phyloP scores from a whole-genome alignment of 768 basidiomycete species.

The Galerina sulciceps region DNA sequence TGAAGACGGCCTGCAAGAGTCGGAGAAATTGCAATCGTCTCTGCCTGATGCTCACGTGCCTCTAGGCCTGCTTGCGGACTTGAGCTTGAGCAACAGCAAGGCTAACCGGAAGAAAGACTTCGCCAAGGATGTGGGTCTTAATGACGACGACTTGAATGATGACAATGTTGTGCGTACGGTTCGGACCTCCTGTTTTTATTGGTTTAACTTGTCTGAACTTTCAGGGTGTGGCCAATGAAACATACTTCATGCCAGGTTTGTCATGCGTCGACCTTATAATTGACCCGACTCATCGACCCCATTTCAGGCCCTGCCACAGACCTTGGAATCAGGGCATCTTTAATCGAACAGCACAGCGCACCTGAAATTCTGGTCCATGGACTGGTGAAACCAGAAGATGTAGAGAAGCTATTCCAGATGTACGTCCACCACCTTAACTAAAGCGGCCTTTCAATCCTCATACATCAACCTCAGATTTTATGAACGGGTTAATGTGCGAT shows the following conservation, averaged over 20 bases:
- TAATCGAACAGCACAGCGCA: slow-evolving; percentile 80
- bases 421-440: slow-evolving; percentile 38
- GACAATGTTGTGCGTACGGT: slow-evolving; percentile 61
- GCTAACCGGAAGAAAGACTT: slow-evolving; percentile 44
- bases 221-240: slow-evolving; percentile 81
- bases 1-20: slow-evolving; percentile 39
- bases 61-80: slow-evolving; percentile 73
- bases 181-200: background rate
- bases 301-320: slow-evolving; percentile 70
- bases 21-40: slow-evolving; percentile 50
- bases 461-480: slow-evolving; percentile 56
- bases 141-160: slow-evolving; percentile 56
- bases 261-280: slow-evolving; percentile 1
- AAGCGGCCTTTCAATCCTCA: background rate
- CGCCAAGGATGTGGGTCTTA: slow-evolving; percentile 36
- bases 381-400: slow-evolving; percentile 76
- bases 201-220: slow-evolving; percentile 11
- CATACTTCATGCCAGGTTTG: slow-evolving; percentile 79
- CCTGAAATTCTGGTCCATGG: slow-evolving; percentile 85
- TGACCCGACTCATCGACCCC: background rate
- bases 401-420: slow-evolving; percentile 86
- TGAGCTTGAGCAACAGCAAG: slow-evolving; percentile 62
- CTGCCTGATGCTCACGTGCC: slow-evolving; percentile 77
- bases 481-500: slow-evolving; percentile 66
- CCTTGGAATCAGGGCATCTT: slow-evolving; percentile 65